Conservation (phyloP, 2,329 filamentous ascomycete genomes). For the Tolypocladium amazonense region DNA sequence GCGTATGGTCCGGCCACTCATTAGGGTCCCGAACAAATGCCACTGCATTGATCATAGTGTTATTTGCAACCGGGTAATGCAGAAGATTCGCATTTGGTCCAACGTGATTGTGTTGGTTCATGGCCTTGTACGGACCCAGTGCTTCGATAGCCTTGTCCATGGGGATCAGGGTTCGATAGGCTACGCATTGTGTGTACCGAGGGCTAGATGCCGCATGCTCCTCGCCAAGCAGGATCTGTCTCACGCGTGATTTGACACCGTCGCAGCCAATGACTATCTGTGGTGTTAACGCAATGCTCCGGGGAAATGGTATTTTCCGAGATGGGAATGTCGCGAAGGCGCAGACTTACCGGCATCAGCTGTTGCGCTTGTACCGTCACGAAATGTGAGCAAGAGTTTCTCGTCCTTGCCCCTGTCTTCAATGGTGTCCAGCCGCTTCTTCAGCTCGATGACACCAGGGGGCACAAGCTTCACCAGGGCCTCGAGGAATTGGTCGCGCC, state of each 20-base stretch:
- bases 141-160: slow-evolving; percentile 42
- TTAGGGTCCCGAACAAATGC: background rate
- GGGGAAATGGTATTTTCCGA: too few relatives aligned
- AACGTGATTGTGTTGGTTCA: slow-evolving; percentile 8
- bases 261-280: slow-evolving; percentile 45
- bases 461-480: slow-evolving; percentile 28
- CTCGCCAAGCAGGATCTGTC: slow-evolving; percentile 36
- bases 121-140: slow-evolving; percentile 27
- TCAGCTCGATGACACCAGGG: slow-evolving; percentile 16
- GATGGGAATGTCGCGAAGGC: background rate
- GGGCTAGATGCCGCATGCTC: slow-evolving; percentile 24
- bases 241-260: slow-evolving; percentile 48
- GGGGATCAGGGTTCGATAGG: slow-evolving; percentile 34
- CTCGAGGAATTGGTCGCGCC: slow-evolving; percentile 26
- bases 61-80: background rate
- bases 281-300: background rate
- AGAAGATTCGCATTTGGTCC: background rate
- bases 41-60: background rate
- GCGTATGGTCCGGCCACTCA: background rate
- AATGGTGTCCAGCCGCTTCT: slow-evolving; percentile 23
- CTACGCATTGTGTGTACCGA: slow-evolving; percentile 44
- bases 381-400: slow-evolving; percentile 21
- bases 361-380: slow-evolving; percentile 25
- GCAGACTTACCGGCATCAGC: slow-evolving; percentile 10
- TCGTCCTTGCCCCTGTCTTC: slow-evolving; percentile 7